phyloP scores from a whole-genome alignment of 768 basidiomycete species.

The Pluteus cervinus region DNA sequence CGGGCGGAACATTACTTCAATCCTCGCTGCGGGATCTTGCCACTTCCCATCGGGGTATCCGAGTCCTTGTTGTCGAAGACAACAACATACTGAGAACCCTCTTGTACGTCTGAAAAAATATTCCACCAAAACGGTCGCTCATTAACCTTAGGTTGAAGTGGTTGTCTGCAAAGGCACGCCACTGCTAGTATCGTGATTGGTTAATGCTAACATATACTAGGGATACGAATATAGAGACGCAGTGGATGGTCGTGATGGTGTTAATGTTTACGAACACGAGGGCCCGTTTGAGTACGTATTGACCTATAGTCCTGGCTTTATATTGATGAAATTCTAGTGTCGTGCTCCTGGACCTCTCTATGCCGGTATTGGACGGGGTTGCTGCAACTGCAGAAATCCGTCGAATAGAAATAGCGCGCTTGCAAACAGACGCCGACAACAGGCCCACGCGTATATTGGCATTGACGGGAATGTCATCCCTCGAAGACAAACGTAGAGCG shows the following conservation, averaged over 20 bases:
- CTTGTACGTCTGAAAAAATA: conserved; percentile 46
- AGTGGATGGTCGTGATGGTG: conserved; percentile 80
- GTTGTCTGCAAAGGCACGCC: conserved; percentile 52
- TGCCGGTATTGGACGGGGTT: conserved; percentile 91
- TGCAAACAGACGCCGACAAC: conserved; percentile 20
- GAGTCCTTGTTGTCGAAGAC: conserved; percentile 86
- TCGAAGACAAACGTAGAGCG: conserved; percentile 87
- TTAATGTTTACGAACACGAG: conserved; percentile 62
- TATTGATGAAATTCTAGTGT: conserved; percentile 41
- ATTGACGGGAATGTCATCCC: conserved; percentile 88
- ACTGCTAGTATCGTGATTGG: conserved; percentile 10
- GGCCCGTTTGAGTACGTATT: conserved; percentile 80
- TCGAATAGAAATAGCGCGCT: conserved; percentile 48
- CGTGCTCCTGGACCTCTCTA: conserved; percentile 83
- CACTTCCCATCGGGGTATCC: conserved; percentile 36
- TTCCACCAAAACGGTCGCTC: neutral
- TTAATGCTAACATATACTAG: conserved; percentile 20
- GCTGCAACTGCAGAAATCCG: conserved; percentile 83
- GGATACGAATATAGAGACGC: conserved; percentile 76
- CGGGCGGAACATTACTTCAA: conserved; percentile 64
- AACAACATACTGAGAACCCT: conserved; percentile 80
- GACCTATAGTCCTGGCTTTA: neutral
- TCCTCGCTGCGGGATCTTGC: conserved; percentile 54
- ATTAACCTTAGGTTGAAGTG: conserved; percentile 43
- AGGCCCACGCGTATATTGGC: conserved; percentile 64